These are phyloP conservation scores for Chlamydomonas eustigma DNA, from an alignment of 139 green algal genomes.

Conservation along the genomic window DNA sequence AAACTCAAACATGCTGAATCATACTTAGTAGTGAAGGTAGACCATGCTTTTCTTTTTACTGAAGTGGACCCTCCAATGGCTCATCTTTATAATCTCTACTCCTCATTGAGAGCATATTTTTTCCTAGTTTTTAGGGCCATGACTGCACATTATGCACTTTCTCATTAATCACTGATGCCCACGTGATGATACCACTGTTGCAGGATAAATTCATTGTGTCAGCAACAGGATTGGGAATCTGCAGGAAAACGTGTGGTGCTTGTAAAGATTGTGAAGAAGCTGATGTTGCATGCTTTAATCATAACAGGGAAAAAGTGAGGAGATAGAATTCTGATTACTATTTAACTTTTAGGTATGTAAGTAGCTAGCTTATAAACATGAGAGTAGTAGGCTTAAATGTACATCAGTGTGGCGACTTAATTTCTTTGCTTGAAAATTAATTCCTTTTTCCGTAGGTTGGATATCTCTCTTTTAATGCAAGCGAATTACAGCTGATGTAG, in stretches of 20 bases:
- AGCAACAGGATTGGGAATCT: constrained; percentile 7
- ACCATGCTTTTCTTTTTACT: neutral
- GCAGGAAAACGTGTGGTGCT: constrained; percentile 20
- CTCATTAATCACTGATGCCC: neutral
- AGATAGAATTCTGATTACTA: too few relatives aligned
- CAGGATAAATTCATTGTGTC: constrained; percentile 23
- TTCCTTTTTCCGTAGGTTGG: too few relatives aligned
- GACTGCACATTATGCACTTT: neutral
- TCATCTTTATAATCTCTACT: neutral
- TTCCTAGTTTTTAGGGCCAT: neutral
- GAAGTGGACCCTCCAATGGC: neutral
- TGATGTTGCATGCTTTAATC: constrained; percentile 25
- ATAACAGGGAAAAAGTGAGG: constrained; percentile 22
- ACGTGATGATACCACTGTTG: too few relatives aligned
- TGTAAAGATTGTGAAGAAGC: constrained; percentile 17
- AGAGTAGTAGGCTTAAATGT: too few relatives aligned
- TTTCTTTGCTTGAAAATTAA: too few relatives aligned
- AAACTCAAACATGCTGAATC: too few relatives aligned
- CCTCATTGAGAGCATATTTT: neutral
- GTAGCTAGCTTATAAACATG: too few relatives aligned
- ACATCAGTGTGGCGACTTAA: too few relatives aligned
- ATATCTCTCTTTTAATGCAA: too few relatives aligned
- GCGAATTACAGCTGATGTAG: too few relatives aligned
- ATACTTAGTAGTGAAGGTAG: too few relatives aligned
- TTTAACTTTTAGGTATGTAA: too few relatives aligned